Conservation (phyloP, 108 stramenopile genomes). For the Discostella pseudostelligera region DNA sequence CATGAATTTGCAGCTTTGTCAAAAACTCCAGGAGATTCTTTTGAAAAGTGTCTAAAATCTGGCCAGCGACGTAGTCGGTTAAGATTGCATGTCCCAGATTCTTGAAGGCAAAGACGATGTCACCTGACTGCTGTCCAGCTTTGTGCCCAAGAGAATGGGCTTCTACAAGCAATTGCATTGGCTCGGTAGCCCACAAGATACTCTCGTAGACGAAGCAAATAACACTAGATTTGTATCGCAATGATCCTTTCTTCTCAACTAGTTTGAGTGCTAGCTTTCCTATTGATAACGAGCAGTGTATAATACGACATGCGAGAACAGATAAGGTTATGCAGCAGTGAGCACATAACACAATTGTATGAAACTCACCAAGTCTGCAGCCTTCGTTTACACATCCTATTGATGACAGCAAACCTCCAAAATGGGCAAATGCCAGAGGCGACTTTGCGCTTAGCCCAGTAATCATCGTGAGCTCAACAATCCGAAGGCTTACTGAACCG, state of each 20-base stretch:
- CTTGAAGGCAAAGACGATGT: not conserved
- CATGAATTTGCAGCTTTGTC: not conserved
- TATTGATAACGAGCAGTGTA: not conserved
- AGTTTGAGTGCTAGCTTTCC: slow-evolving; percentile 10
- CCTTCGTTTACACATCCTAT: not conserved
- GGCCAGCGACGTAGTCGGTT: slow-evolving; percentile 15
- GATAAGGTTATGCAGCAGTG: not conserved
- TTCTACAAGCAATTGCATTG: slow-evolving; percentile 14
- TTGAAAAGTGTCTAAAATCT: not conserved
- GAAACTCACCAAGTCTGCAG: slow-evolving; percentile 7
- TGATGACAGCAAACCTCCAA: not conserved
- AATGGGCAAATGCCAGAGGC: slow-evolving; percentile 26
- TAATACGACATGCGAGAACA: not conserved
- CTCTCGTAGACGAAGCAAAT: not conserved
- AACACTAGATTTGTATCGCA: not conserved
- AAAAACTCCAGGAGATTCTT: slow-evolving; percentile 8
- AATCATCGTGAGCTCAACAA: slow-evolving; percentile 20
- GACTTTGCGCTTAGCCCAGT: slow-evolving; percentile 15
- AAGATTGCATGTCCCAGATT: not conserved
- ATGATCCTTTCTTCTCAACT: not conserved
- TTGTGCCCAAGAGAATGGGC: slow-evolving; percentile 6
- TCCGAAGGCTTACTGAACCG: slow-evolving; percentile 11
- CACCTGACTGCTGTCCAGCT: slow-evolving; percentile 11
- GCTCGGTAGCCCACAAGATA: slow-evolving; percentile 13
- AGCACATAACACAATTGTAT: not conserved